Evolutionary conservation across 2,329 filamentous ascomycete species (phyloP).

Genomic region (Pyrenophora teres): DNA sequence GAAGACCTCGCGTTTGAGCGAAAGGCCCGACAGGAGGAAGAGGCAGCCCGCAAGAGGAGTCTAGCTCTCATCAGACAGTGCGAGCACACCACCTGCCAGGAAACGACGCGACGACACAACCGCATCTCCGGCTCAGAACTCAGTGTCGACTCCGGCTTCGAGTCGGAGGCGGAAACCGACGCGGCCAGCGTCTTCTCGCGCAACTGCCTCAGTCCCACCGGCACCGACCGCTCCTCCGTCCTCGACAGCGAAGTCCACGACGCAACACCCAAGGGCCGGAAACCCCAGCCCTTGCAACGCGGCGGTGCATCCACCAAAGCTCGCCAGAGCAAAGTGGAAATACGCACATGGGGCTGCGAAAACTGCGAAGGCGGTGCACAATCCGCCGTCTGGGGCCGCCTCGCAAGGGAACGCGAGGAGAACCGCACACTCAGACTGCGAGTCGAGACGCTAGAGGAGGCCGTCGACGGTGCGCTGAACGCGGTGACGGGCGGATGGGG

Average conservation of each 20-base stretch:
- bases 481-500: conserved; percentile 51
- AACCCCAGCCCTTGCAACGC: conserved; percentile 37
- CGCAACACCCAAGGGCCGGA: conserved; percentile 36
- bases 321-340: conserved; percentile 45
- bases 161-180: conserved; percentile 61
- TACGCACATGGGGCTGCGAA: conserved; percentile 39
- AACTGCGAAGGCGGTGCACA: conserved; percentile 47
- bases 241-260: conserved; percentile 41
- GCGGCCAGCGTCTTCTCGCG: conserved; percentile 49
- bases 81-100: conserved; percentile 24
- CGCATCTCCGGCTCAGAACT: conserved; percentile 43
- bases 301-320: conserved; percentile 48
- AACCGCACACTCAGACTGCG: conserved; percentile 59
- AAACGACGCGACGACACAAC: conserved; percentile 35
- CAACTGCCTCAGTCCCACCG: conserved; percentile 45
- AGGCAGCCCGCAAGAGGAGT: conserved; percentile 41
- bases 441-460: conserved; percentile 59
- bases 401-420: conserved; percentile 59
- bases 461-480: conserved; percentile 62
- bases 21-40: conserved; percentile 41
- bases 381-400: conserved; percentile 57
- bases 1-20: conserved; percentile 45
- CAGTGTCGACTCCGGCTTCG: conserved; percentile 62
- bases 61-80: conserved; percentile 34
- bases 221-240: conserved; percentile 42